phyloP scores from a whole-genome alignment of 179 eudicot species.

The Vitellaria paradoxa region DNA sequence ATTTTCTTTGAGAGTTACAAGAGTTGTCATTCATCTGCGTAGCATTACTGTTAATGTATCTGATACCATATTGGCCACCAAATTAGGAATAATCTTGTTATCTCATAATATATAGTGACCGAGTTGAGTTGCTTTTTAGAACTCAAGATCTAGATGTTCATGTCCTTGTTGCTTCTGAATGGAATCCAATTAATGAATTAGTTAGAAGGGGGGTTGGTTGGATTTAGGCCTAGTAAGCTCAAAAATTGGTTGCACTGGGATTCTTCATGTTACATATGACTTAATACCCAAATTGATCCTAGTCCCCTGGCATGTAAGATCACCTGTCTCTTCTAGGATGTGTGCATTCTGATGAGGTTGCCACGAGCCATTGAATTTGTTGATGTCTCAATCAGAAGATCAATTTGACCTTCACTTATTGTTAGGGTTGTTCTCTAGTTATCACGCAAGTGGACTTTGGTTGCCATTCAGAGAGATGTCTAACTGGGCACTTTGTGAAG shows the following conservation, averaged over 20 bases:
- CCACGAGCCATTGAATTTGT: background rate
- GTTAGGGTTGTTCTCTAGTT: background rate
- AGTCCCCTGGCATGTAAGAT: background rate
- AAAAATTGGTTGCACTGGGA: background rate
- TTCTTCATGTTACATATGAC: background rate
- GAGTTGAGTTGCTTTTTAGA: background rate
- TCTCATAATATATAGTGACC: background rate
- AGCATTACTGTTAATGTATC: background rate
- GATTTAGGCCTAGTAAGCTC: background rate
- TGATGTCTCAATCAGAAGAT: background rate
- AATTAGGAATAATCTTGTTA: background rate
- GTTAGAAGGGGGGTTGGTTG: background rate
- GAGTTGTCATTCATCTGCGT: background rate
- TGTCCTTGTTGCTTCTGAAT: background rate
- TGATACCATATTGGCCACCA: background rate
- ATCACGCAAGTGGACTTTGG: background rate
- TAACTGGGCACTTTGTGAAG: background rate
- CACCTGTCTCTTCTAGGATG: background rate
- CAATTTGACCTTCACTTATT: background rate
- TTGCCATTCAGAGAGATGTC: background rate
- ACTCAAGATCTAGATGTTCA: background rate
- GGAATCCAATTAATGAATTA: background rate
- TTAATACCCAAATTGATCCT: background rate
- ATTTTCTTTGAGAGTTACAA: background rate
- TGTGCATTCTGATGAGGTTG: background rate